Conservation (phyloP, 75 land plant species). For the Picea glauca region DNA sequence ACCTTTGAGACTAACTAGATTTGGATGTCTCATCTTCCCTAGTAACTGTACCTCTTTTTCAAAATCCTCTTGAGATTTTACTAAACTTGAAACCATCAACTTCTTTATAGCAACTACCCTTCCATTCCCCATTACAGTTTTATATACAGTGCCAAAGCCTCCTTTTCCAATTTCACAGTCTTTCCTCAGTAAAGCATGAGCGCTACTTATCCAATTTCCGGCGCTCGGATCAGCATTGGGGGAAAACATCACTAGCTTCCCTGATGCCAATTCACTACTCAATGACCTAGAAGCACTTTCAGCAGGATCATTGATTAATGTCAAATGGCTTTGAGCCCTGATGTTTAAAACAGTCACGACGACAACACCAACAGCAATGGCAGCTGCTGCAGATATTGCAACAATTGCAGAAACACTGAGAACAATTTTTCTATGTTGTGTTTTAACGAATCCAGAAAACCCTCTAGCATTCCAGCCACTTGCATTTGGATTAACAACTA, state of each 20-base stretch:
- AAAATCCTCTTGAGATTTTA: constrained; percentile 76
- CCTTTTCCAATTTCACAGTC: constrained; percentile 84
- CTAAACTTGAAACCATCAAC: constrained; percentile 55
- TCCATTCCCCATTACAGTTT: constrained; percentile 58
- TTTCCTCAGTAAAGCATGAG: constrained; percentile 68
- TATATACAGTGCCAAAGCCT: constrained; percentile 84
- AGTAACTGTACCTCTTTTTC: constrained; percentile 75
- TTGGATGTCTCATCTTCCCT: constrained; percentile 75
- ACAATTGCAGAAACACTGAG: constrained; percentile 84
- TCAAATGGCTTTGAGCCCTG: constrained; percentile 49
- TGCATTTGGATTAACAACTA: constrained; percentile 83
- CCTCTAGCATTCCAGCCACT: not conserved
- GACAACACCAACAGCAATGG: constrained; percentile 67
- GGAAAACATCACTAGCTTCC: constrained; percentile 78
- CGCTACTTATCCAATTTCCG: constrained; percentile 42
- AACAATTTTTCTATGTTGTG: constrained; percentile 35
- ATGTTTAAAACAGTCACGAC: constrained; percentile 64
- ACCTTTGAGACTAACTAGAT: constrained; percentile 70
- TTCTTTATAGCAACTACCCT: constrained; percentile 73
- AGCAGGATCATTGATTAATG: constrained; percentile 28
- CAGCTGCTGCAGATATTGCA: constrained; percentile 78
- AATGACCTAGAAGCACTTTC: constrained; percentile 43
- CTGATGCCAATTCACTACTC: constrained; percentile 29
- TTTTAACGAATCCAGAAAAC: not conserved
- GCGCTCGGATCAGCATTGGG: constrained; percentile 25